A percentile compares a stretch with the other conserved stretches of the same genome.
Evolutionary conservation across 1,284 basidiomycete species (phyloP).

Genomic region (Testicularia cyperi): DNA sequence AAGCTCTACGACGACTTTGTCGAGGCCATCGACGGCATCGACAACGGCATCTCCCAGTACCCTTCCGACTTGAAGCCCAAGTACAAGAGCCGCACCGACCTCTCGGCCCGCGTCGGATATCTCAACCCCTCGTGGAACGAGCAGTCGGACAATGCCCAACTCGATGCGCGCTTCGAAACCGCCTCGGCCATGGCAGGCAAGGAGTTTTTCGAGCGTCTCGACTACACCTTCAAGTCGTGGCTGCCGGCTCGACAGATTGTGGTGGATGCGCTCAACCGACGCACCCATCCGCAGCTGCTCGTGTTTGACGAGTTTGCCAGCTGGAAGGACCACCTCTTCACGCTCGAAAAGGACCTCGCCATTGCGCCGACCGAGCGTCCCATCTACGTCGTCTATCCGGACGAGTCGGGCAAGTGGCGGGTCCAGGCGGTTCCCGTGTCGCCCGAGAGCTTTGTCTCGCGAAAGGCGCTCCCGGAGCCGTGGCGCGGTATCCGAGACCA

Average conservation of each 20-base stretch:
- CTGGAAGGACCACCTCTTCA: conserved; percentile 95
- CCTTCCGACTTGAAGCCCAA: conserved; percentile 40
- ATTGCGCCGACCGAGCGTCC: conserved; percentile 62
- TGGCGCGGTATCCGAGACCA: conserved; percentile 93
- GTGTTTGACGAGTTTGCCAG: conserved; percentile 78
- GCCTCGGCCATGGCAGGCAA: conserved; percentile 81
- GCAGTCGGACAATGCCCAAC: conserved; percentile 29
- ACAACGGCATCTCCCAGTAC: conserved; percentile 63
- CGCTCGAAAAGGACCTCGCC: conserved; percentile 67
- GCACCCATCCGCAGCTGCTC: conserved; percentile 71
- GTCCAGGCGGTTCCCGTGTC: conserved; percentile 86
- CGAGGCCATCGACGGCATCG: conserved; percentile 91
- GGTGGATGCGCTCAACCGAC: conserved; percentile 67
- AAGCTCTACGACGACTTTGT: conserved; percentile 91
- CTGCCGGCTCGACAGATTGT: conserved; percentile 87
- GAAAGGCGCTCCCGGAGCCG: conserved; percentile 84
- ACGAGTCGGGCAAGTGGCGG: conserved; percentile 78
- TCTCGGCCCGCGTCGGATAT: conserved; percentile 51
- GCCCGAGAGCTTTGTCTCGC: conserved; percentile 81
- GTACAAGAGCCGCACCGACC: conserved; percentile 55
- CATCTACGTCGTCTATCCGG: conserved; percentile 84
- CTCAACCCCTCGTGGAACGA: conserved; percentile 59
- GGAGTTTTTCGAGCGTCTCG: conserved; percentile 79
- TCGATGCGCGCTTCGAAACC: conserved; percentile 66
- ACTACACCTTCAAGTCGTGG: conserved; percentile 86